phyloP scores from a whole-genome alignment of 495 filamentous ascomycete genomes.

The Amniculicola lignicola region DNA sequence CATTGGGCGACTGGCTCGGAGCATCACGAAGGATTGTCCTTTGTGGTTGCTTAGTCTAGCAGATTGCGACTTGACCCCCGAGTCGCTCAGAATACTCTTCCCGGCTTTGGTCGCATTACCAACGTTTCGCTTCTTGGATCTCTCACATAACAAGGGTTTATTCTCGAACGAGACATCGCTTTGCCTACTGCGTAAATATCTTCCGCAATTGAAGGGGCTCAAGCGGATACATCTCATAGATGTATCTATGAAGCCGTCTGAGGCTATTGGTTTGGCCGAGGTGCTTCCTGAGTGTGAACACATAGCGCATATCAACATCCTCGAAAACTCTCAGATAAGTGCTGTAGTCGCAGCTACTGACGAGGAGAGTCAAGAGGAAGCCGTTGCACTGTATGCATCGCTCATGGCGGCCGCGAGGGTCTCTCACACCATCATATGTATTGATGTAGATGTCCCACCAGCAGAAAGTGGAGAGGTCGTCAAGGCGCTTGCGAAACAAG shows the following conservation, averaged over 20 bases:
- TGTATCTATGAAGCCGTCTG: constrained; percentile 79
- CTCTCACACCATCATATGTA: constrained; percentile 75
- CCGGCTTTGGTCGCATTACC: constrained; percentile 67
- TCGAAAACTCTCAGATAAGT: constrained; percentile 74
- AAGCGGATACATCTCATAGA: constrained; percentile 86
- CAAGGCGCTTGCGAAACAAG: constrained; percentile 86
- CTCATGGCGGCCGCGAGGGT: constrained; percentile 85
- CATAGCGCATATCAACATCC: constrained; percentile 80
- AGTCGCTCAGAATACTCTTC: constrained; percentile 69
- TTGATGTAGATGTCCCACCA: constrained; percentile 87
- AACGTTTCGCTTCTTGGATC: constrained; percentile 83
- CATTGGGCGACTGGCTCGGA: constrained; percentile 63
- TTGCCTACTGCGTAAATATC: constrained; percentile 70
- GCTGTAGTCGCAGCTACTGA: constrained; percentile 64
- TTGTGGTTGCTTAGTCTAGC: constrained; percentile 83
- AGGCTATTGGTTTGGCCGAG: constrained; percentile 85
- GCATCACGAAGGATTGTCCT: constrained; percentile 58
- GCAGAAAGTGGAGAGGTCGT: constrained; percentile 79
- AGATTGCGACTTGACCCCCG: constrained; percentile 74
- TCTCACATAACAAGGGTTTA: constrained; percentile 81
- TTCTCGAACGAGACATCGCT: constrained; percentile 79
- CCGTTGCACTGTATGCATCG: constrained; percentile 88
- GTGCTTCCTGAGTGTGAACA: constrained; percentile 79
- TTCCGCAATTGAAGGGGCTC: constrained; percentile 74
- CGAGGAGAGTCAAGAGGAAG: constrained; percentile 80